Evolutionary conservation across 768 basidiomycete species (phyloP).

Genomic region (Collybia mongolica): DNA sequence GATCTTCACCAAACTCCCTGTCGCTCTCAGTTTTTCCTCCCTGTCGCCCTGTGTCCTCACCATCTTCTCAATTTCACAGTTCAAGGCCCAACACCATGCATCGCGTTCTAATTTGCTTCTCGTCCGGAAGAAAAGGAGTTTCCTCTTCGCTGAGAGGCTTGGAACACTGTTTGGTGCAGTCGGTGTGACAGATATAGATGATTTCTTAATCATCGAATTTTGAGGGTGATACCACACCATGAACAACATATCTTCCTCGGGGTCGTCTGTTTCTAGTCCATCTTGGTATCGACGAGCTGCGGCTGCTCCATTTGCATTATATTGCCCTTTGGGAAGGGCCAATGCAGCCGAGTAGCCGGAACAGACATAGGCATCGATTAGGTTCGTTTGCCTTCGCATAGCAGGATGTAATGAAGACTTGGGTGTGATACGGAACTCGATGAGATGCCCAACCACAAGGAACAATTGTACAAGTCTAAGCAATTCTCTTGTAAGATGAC

Average conservation of each 20-base stretch:
- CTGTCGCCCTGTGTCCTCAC: conserved; percentile 59
- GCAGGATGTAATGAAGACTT: conserved; percentile 56
- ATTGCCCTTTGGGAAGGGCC: conserved; percentile 63
- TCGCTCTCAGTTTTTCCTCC: conserved; percentile 64
- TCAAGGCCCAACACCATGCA: conserved; percentile 93
- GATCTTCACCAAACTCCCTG: conserved; percentile 52
- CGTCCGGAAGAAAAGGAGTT: conserved; percentile 65
- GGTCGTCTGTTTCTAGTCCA: conserved; percentile 85
- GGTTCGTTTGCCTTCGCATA: conserved; percentile 52
- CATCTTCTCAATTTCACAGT: conserved; percentile 84
- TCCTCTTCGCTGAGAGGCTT: conserved; percentile 53
- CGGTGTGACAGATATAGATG: conserved; percentile 16
- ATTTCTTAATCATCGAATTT: conserved; percentile 19
- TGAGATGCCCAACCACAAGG: conserved; percentile 72
- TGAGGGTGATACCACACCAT: conserved; percentile 69
- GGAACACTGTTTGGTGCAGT: conserved; percentile 38
- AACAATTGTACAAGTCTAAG: conserved; percentile 68
- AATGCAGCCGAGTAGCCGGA: conserved; percentile 84
- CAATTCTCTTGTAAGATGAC: background rate
- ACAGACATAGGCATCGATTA: conserved; percentile 77
- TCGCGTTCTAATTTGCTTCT: conserved; percentile 88
- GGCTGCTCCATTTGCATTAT: conserved; percentile 46
- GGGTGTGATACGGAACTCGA: conserved; percentile 67
- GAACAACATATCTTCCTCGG: conserved; percentile 86
- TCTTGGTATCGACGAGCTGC: conserved; percentile 82